Conservation (phyloP, 2,329 filamentous ascomycete genomes). For the Aspergillus costaricaensis region DNA sequence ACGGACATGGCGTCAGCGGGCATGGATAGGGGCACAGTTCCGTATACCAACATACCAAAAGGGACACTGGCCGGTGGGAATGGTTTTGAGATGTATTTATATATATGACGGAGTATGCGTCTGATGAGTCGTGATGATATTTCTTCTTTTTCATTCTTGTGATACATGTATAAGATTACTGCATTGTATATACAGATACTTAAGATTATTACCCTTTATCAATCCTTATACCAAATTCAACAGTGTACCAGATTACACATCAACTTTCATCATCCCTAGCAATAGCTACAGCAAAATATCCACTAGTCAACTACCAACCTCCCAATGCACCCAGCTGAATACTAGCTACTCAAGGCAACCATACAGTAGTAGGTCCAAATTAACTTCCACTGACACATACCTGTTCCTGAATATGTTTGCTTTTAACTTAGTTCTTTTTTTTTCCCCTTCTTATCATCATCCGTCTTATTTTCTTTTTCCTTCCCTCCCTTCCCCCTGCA, state of each 20-base stretch:
- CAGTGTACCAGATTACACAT: too few species aligned
- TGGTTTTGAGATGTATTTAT: constrained; percentile 4
- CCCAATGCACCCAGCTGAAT: too few species aligned
- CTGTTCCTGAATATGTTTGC: not conserved
- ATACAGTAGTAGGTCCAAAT: not conserved
- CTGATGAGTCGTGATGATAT: constrained; percentile 5
- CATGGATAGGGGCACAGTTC: constrained; percentile 4
- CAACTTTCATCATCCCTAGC: too few species aligned
- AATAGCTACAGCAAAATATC: too few species aligned
- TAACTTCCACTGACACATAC: not conserved
- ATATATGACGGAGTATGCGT: constrained; percentile 5
- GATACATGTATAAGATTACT: not conserved
- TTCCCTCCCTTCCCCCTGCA: not conserved
- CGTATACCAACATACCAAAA: constrained; percentile 4
- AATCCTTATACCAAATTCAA: too few species aligned
- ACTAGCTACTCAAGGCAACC: too few species aligned
- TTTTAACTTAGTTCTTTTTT: not conserved
- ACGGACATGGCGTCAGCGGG: not conserved
- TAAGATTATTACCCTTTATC: too few species aligned
- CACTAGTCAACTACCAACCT: too few species aligned
- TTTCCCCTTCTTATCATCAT: not conserved
- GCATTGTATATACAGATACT: not conserved
- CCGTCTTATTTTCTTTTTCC: not conserved
- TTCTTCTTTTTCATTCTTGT: not conserved
- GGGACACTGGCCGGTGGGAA: not conserved